phyloP scores from a whole-genome alignment of 139 green algal species.

The Asterochloris sp. region DNA sequence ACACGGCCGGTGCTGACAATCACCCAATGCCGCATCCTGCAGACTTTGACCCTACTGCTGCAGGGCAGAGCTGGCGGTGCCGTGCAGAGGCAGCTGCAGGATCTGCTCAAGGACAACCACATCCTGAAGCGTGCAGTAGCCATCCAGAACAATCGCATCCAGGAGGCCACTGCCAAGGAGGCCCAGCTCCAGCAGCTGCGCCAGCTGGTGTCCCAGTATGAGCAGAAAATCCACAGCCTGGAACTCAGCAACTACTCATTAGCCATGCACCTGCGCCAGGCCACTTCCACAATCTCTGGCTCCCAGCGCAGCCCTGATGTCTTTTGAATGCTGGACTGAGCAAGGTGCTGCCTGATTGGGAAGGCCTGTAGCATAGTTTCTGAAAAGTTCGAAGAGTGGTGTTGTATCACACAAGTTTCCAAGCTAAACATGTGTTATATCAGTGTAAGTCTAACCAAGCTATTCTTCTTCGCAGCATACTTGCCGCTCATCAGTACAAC shows the following conservation, averaged over 20 bases:
- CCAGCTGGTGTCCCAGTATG: conserved; percentile 45
- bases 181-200: conserved; percentile 48
- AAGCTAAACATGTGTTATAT: too few species aligned
- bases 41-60: too few species aligned
- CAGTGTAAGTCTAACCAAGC: too few species aligned
- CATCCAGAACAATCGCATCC: conserved; percentile 71
- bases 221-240: conserved; percentile 55
- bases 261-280: conserved; percentile 67
- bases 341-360: not conserved
- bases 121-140: conserved; percentile 83
- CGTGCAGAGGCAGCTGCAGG: conserved; percentile 29
- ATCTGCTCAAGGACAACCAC: conserved; percentile 49
- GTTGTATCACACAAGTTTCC: too few species aligned
- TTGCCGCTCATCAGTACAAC: too few species aligned
- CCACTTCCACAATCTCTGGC: conserved; percentile 24
- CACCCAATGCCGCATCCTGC: too few species aligned
- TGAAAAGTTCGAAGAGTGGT: too few species aligned
- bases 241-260: conserved; percentile 81
- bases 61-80: not conserved
- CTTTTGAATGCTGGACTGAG: conserved; percentile 28
- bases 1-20: too few species aligned
- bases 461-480: too few species aligned
- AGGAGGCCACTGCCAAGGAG: conserved; percentile 41
- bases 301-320: conserved; percentile 44
- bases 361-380: too few species aligned